Evolutionary conservation across 495 filamentous ascomycete species (phyloP).

Genomic region (Daldinia loculata): DNA sequence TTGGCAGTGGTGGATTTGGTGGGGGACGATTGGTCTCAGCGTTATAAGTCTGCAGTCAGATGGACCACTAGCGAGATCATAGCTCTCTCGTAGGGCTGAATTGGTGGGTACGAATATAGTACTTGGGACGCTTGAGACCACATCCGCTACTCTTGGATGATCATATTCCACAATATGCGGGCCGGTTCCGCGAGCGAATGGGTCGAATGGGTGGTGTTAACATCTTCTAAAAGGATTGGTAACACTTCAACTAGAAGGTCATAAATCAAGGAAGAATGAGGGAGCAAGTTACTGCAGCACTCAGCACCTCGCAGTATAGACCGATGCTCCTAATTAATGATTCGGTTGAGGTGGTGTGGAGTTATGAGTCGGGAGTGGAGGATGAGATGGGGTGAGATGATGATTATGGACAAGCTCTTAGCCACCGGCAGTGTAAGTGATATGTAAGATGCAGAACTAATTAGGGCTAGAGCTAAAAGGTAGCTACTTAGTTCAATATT

Average conservation of each 20-base stretch:
- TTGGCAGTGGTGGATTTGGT: conserved; percentile 31
- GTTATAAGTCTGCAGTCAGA: conserved; percentile 34
- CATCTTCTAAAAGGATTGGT: neutral
- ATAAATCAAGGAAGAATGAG: neutral
- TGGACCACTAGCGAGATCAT: conserved; percentile 31
- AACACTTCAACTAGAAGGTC: neutral
- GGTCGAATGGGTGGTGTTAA: neutral
- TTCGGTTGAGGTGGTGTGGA: neutral
- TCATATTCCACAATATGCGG: conserved; percentile 15
- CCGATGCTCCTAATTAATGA: neutral
- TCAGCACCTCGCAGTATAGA: neutral
- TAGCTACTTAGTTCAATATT: too few species aligned
- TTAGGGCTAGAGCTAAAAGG: neutral
- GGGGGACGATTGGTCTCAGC: conserved; percentile 37
- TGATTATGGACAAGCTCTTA: neutral
- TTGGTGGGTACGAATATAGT: conserved; percentile 43
- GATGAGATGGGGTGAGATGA: neutral
- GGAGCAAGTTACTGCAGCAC: neutral
- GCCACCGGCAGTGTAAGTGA: neutral
- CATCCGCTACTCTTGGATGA: neutral
- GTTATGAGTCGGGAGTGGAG: neutral
- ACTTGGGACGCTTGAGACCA: conserved; percentile 15
- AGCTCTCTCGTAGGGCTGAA: conserved; percentile 45
- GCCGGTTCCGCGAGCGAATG: conserved; percentile 26
- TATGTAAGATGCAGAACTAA: neutral